Evolutionary conservation across 2,329 filamentous ascomycete species (phyloP), one percentile per base, ranked within the genome.

Genomic region (Colletotrichum noveboracense): DNA sequence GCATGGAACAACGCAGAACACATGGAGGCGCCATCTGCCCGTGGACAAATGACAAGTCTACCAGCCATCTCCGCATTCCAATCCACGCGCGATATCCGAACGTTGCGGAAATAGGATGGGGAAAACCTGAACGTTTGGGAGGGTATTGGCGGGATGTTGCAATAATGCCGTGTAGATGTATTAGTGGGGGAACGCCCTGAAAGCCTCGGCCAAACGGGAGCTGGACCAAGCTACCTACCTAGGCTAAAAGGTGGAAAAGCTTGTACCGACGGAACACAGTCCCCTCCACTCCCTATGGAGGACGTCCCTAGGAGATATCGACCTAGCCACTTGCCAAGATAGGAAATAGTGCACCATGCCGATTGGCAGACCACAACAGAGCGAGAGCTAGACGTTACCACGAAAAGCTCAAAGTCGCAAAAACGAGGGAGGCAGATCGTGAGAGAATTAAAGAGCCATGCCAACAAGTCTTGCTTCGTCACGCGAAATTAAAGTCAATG

Each of bases 181-280:
- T 36, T 36, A 55, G 61, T 75, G 68, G 60, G 36, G 72, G 38
- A 52, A 8, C 43, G 34, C 71, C 71, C 18, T 58, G 48, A 60
- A 71, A 75, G 38, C 68, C 68, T 75, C 62, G 73, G 73, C 28
- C 69, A 66, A 55, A 60, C 56, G 62, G 73, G 69, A 71, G 18
- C 24, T 24, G 26, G n/a, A 55, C n/a, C 28, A 55, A 66, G 38
- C 38, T 43, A 43, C 38, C 38, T 43, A 43, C 38, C 38, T n/a
- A 43, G 38, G 38, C 16, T 43, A 43, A 43, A 43, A n/a, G 62
- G 62, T 66, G 13, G 18, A 38, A 38, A 65, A 36, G 32, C 34
- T 65, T 26, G 32, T 64, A 64, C n/a, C 61, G 61, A 21, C 32
- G 32, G 61, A 64, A 64, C 26, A 28, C 26, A 28, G 18, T 34